Base-by-base conservation (phyloP, 495 filamentous ascomycete species). In the Penicillium taxi region DNA sequence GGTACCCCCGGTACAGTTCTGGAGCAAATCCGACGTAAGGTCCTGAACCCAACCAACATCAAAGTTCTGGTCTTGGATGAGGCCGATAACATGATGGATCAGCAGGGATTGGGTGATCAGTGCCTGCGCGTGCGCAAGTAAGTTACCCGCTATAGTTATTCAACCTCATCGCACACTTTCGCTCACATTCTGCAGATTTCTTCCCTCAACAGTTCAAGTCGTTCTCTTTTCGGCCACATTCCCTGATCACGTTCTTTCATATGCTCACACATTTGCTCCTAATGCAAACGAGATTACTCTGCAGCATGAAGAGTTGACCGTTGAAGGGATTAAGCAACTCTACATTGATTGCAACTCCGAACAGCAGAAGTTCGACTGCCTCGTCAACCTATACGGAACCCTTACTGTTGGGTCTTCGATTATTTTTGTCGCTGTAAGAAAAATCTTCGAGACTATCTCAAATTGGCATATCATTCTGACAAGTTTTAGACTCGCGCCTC, bases 161-260 rank as follows among this genome's bases (percentile, higher is more conserved):
- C 35, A 30, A 13, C 41, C 23, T 26, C 33, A 34, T 32, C 32
- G 26, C 20, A 31, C 1, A 22, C 16, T 18, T 15, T 15, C 33
- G 21, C 41, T 62, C 50, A 59, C 14, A 13, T 15, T 12, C 4
- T 41, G 5, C 37, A 88, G 82, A 14, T 55, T 85, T 44, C 67
- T 96, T 8, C 84, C 84, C 0, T 69, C 66, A 24, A 66, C 66
- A 37, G 70, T 84, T 20, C 91, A 99, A 58, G 77, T 86, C 30
- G 81, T 96, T 24, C 77, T 99, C 8, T 96, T 99, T 64, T 96
- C 90, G 11, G 93, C 93, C 12, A 99, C 93, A 1, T 99, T 96
- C 61, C 89, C 93, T 0, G 68, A 80, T 2, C 72, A 84, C 32
- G 89, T 99, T 13, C 72, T 86, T 55, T 59, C 67, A 39, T 99